phyloP scores from a whole-genome alignment of 2,329 filamentous ascomycete species.

The Clarireedia homoeocarpa region DNA sequence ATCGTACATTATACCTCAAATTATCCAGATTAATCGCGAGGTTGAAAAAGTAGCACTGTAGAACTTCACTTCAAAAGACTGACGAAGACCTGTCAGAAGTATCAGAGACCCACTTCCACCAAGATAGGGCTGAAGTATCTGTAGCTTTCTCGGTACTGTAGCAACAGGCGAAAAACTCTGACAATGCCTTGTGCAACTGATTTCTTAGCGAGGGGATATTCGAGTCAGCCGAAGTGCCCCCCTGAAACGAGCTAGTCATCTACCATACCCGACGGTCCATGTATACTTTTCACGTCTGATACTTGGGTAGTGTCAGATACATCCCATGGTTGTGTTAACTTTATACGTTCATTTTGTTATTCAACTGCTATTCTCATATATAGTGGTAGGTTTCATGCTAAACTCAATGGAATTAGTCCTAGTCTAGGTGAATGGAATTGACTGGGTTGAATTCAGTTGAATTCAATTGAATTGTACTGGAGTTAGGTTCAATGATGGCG shows the following conservation, averaged over 20 bases:
- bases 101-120: background rate
- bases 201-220: background rate
- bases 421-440: too few relatives aligned
- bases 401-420: too few relatives aligned
- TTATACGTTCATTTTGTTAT: background rate
- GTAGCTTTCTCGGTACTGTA: background rate
- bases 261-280: background rate
- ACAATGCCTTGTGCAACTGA: background rate
- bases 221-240: background rate
- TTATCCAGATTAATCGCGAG: too few relatives aligned
- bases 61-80: background rate
- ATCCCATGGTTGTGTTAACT: background rate
- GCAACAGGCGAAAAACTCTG: background rate
- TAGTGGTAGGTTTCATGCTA: background rate
- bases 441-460: too few relatives aligned
- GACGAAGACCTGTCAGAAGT: background rate
- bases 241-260: background rate
- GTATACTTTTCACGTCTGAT: background rate
- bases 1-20: background rate
- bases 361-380: background rate
- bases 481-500: too few relatives aligned
- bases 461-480: too few relatives aligned
- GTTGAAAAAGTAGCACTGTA: too few relatives aligned
- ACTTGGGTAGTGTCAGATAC: constrained; percentile 1
- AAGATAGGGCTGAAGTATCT: background rate